These are phyloP conservation scores for Lagerstroemia speciosa DNA, from an alignment of 345 rosid species.

Conservation along the genomic window DNA sequence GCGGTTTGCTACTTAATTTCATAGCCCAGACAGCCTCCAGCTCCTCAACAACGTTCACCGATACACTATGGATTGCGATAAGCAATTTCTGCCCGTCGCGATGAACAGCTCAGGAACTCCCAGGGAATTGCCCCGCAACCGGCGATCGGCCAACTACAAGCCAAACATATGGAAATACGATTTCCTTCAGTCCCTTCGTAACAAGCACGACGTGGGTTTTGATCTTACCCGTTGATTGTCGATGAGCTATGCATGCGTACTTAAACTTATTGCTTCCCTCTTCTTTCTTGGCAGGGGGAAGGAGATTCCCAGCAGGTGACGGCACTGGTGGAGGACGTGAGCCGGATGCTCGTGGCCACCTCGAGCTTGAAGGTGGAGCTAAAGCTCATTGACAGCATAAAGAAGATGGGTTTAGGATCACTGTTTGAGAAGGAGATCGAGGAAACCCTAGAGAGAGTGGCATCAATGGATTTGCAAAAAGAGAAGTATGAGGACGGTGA, in stretches of 20 bases:
- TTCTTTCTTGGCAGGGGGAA: slow-evolving; percentile 18
- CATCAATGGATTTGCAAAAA: neutral
- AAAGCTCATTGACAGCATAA: slow-evolving; percentile 26
- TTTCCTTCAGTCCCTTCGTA: slow-evolving; percentile 28
- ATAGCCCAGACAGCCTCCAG: no score
- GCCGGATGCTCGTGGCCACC: slow-evolving; percentile 16
- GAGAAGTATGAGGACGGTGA: neutral
- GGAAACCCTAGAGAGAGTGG: slow-evolving; percentile 14
- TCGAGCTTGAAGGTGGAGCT: slow-evolving; percentile 17
- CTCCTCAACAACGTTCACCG: neutral
- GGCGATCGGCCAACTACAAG: slow-evolving; percentile 38
- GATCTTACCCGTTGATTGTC: neutral
- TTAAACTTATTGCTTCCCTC: neutral
- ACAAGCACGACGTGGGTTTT: slow-evolving; percentile 16
- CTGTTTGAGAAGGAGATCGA: slow-evolving; percentile 28
- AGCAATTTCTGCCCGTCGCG: neutral
- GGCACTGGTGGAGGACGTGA: slow-evolving; percentile 18
- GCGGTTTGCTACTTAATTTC: neutral
- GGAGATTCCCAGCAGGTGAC: slow-evolving; percentile 8
- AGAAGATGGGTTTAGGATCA: slow-evolving; percentile 27
- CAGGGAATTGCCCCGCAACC: slow-evolving; percentile 1
- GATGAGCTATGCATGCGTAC: neutral
- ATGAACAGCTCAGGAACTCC: neutral
- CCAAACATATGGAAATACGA: slow-evolving; percentile 43
- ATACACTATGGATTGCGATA: neutral